Percentiles rank a stretch among this genome's conserved stretches.
These are phyloP conservation scores for Mucor piriformis DNA, from an alignment of 371 early-diverging fungal species.

Conservation along the genomic window DNA sequence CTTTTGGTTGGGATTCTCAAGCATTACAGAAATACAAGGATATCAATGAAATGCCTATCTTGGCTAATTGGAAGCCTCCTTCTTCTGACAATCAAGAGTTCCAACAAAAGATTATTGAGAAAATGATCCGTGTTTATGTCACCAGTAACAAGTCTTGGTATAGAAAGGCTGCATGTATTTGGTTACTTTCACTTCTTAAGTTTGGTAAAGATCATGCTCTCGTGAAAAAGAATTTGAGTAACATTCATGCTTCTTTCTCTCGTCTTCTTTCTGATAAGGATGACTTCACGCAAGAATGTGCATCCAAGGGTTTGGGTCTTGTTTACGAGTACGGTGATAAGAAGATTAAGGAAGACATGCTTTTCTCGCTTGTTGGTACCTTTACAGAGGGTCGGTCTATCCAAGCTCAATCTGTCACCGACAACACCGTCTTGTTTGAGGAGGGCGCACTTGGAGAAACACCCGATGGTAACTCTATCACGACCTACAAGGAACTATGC, in stretches of 20 bases:
- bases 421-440: slow-evolving; percentile 79
- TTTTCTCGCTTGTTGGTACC: slow-evolving; percentile 63
- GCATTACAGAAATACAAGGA: slow-evolving; percentile 70
- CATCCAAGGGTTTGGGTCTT: slow-evolving; percentile 87
- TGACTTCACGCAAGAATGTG: slow-evolving; percentile 81
- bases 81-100: neutral
- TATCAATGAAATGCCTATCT: slow-evolving; percentile 50
- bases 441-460: slow-evolving; percentile 71
- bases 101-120: slow-evolving; percentile 50
- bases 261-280: slow-evolving; percentile 81
- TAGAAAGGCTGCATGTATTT: slow-evolving; percentile 82
- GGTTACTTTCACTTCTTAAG: slow-evolving; percentile 84
- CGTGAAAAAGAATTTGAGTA: slow-evolving; percentile 54
- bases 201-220: slow-evolving; percentile 62
- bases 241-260: slow-evolving; percentile 74
- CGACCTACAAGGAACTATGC: slow-evolving; percentile 85
- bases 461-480: slow-evolving; percentile 81
- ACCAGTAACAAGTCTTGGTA: slow-evolving; percentile 60
- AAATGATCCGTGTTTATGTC: slow-evolving; percentile 56
- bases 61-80: slow-evolving; percentile 11
- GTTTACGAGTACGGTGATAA: slow-evolving; percentile 86
- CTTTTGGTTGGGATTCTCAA: slow-evolving; percentile 75
- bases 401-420: slow-evolving; percentile 73
- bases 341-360: slow-evolving; percentile 65
- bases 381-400: slow-evolving; percentile 60